Evolutionary conservation across 2,329 filamentous ascomycete genomes (phyloP).

Genomic region (Diplodia scrobiculata): DNA sequence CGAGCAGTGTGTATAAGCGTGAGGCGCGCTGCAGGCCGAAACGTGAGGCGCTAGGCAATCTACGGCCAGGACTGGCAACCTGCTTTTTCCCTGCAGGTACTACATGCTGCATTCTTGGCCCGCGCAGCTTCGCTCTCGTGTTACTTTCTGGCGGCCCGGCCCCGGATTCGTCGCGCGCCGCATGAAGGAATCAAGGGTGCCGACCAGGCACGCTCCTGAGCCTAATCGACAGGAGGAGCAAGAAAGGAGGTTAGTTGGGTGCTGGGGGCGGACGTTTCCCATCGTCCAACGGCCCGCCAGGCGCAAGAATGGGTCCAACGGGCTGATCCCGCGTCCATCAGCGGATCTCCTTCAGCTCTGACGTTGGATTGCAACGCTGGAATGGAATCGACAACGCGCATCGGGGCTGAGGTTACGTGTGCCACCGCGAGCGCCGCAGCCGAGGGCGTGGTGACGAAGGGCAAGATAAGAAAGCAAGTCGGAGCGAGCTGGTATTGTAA

Average conservation of each 20-base stretch:
- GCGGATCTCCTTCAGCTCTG: conserved; percentile 24
- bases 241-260: conserved; percentile 4
- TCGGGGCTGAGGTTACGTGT: conserved; percentile 6
- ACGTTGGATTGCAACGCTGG: conserved; percentile 26
- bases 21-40: conserved; percentile 14
- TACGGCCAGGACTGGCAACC: not conserved
- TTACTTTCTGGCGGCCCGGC: conserved; percentile 16
- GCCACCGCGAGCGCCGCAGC: conserved; percentile 1
- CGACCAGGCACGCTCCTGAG: conserved; percentile 9
- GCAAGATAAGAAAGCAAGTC: conserved; percentile 7
- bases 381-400: conserved; percentile 17
- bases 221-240: conserved; percentile 2
- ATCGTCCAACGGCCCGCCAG: conserved; percentile 15
- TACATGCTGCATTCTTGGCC: not conserved
- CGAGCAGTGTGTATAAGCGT: not conserved
- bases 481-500: conserved; percentile 10
- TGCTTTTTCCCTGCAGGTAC: conserved; percentile 22
- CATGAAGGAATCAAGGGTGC: conserved; percentile 27
- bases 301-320: conserved; percentile 25
- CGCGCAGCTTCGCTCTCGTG: conserved; percentile 2
- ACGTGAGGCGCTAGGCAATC: conserved; percentile 20
- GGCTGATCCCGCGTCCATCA: conserved; percentile 24
- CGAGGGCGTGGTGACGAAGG: not conserved
- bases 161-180: conserved; percentile 10
- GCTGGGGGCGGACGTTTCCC: not conserved